Percentiles rank a stretch among this genome's conserved stretches.
These are phyloP conservation scores for Brasilioporus rufonigricans DNA, from an alignment of 768 basidiomycete species.

Conservation along the genomic window DNA sequence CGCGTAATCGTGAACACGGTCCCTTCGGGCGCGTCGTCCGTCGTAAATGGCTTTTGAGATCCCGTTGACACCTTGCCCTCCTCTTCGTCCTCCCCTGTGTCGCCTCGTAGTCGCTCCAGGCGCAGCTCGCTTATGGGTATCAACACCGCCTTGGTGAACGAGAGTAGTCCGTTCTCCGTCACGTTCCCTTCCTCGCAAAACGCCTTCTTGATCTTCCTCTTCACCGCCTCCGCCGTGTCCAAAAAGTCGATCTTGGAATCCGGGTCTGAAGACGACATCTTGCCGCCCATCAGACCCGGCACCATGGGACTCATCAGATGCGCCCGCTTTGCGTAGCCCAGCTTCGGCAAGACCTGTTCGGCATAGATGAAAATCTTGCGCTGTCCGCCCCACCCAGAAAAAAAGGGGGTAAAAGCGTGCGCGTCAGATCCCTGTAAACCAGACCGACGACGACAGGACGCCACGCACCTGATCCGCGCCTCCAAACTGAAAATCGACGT, in stretches of 20 bases:
- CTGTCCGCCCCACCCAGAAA: constrained; percentile 36
- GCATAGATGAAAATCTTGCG: constrained; percentile 99
- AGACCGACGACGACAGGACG: neutral
- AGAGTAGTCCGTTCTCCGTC: constrained; percentile 83
- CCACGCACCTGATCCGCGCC: constrained; percentile 88
- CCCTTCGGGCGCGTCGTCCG: constrained; percentile 70
- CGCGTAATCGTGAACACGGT: constrained; percentile 79
- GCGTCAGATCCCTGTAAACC: neutral
- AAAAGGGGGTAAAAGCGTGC: too few species aligned
- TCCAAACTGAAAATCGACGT: constrained; percentile 95
- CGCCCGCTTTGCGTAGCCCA: constrained; percentile 92
- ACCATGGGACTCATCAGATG: constrained; percentile 99
- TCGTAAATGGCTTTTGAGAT: constrained; percentile 61
- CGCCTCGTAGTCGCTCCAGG: constrained; percentile 52
- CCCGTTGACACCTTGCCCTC: constrained; percentile 46
- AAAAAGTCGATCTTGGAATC: constrained; percentile 99
- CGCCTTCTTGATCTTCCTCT: constrained; percentile 87
- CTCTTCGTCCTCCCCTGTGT: constrained; percentile 38
- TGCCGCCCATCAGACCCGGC: constrained; percentile 89
- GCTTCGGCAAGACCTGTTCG: constrained; percentile 88
- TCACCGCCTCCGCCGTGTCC: constrained; percentile 77
- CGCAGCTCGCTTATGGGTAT: constrained; percentile 83
- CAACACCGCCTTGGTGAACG: constrained; percentile 83
- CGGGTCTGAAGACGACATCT: constrained; percentile 98
- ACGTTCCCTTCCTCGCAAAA: constrained; percentile 94